These are phyloP conservation scores for Isabelozyma rhagii DNA, from an alignment of 805 yeast genomes.

Conservation along the genomic window DNA sequence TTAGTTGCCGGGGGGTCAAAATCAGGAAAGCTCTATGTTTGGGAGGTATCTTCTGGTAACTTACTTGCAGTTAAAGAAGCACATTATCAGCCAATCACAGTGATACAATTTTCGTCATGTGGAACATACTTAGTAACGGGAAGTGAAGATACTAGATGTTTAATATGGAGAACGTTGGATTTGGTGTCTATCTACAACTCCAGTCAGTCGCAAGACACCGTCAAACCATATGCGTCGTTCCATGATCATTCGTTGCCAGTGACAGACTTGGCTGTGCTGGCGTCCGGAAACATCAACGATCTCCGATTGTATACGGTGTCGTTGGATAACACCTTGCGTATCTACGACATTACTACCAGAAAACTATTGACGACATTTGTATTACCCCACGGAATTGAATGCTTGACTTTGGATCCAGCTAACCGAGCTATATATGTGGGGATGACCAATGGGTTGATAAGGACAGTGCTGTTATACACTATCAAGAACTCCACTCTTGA, in stretches of 20 bases:
- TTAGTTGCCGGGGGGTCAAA: slow-evolving; percentile 69
- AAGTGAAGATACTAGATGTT: slow-evolving; percentile 78
- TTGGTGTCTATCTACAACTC: slow-evolving; percentile 37
- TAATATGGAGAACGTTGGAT: slow-evolving; percentile 70
- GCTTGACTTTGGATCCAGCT: slow-evolving; percentile 72
- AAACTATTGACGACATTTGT: slow-evolving; percentile 67
- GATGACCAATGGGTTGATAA: slow-evolving; percentile 56
- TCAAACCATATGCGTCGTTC: slow-evolving; percentile 57
- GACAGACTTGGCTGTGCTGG: slow-evolving; percentile 42
- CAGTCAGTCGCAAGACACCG: slow-evolving; percentile 26
- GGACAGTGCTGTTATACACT: slow-evolving; percentile 51
- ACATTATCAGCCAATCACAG: slow-evolving; percentile 76
- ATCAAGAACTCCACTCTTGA: slow-evolving; percentile 45
- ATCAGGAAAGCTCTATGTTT: slow-evolving; percentile 75
- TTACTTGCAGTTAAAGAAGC: slow-evolving; percentile 71
- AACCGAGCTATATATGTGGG: slow-evolving; percentile 76
- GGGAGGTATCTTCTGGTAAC: slow-evolving; percentile 82
- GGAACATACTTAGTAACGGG: slow-evolving; percentile 68
- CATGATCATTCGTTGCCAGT: slow-evolving; percentile 61
- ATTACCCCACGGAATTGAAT: slow-evolving; percentile 53
- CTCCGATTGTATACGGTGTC: slow-evolving; percentile 67
- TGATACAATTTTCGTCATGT: slow-evolving; percentile 57
- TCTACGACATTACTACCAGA: slow-evolving; percentile 53
- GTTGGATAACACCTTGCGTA: slow-evolving; percentile 68
- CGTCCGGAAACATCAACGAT: slow-evolving; percentile 57